A percentile compares a stretch with the other conserved stretches of the same genome.
Conservation (phyloP, 2,329 filamentous ascomycete species). For the Colletotrichum noveboracense region DNA sequence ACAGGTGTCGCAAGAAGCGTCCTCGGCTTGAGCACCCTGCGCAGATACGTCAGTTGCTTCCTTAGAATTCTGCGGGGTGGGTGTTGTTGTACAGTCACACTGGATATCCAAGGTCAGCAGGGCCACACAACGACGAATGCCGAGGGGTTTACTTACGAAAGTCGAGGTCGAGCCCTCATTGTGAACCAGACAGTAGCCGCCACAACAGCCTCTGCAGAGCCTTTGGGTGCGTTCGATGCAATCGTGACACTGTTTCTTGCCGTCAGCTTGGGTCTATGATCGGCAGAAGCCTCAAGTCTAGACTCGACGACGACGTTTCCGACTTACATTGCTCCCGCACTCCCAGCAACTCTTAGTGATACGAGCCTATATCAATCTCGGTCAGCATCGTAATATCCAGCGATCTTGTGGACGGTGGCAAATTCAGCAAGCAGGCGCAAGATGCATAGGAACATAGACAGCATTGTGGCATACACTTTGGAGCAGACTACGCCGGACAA, state of each 20-base stretch:
- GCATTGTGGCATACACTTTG: constrained; percentile 22
- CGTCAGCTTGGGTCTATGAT: constrained; percentile 3
- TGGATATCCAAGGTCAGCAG: constrained; percentile 34
- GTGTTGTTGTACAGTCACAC: constrained; percentile 50
- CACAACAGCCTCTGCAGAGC: constrained; percentile 73
- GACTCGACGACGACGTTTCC: neutral
- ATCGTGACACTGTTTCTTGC: constrained; percentile 65
- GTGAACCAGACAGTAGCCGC: constrained; percentile 83
- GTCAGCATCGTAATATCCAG: constrained; percentile 5
- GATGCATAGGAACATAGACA: neutral
- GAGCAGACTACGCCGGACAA: neutral
- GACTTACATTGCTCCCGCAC: constrained; percentile 78
- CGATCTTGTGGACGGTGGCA: neutral
- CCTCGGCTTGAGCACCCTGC: constrained; percentile 23
- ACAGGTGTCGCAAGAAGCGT: constrained; percentile 23
- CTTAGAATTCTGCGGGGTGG: neutral
- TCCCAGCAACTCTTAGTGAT: constrained; percentile 81
- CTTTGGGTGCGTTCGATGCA: constrained; percentile 78
- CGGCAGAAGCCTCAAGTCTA: neutral
- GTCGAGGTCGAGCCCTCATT: constrained; percentile 80
- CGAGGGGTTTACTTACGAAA: constrained; percentile 44
- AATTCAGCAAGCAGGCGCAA: neutral
- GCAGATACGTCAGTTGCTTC: neutral
- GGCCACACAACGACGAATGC: neutral
- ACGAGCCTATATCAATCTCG: constrained; percentile 49